Base-by-base conservation (phyloP, 2,329 filamentous ascomycete species). In the Colletotrichum neosansevieriae region DNA sequence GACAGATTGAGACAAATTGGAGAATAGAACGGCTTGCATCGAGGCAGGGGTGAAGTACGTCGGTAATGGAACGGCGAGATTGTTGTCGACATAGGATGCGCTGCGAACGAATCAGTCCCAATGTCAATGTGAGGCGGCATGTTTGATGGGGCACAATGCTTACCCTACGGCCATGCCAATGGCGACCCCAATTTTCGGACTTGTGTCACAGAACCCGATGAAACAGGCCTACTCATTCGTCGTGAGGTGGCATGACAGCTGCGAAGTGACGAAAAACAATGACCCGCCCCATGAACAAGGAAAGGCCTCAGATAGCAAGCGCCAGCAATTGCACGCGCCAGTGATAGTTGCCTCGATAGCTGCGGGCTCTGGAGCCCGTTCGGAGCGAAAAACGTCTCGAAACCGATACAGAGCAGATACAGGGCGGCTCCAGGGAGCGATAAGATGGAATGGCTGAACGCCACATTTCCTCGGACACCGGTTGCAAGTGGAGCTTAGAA, bases 131-230 rank as follows among this genome's bases (percentile, higher is more conserved):
- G 61, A 66, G 40, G 59, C 54, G 54, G 40, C 49, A 50, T 34
- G 42, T 56, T 56, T 50, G 56, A 56, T n/a, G 17, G 49, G 47
- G 40, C 49, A 42, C 47, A 44, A 56, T 24, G 19, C 72, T 29
- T 75, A 76, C 58, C 76, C 74, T 6, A 79, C 75, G 1, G 80
- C 79, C 6, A 81, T 72, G 6, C 75, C 77, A 49, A 82, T 74
- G 2, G 78, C 77, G 2, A 77, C 80, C 79, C 79, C 2, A 81
- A 74, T 24, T 79, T 77, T 40, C 80, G 76, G 38, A 80, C 74
- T 63, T 81, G 80, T 4, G 79, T 79, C 6, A 77, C 72, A 6
- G 77, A 74, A 12, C 79, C 79, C 73, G 81, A 76, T 0, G 73
- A 74, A 47, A 80, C 76, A 7, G 74, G 78, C 77, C 49, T 51